Percentiles rank a stretch among this genome's conserved stretches.
Conservation (phyloP, 2,329 filamentous ascomycete species). For the Talaromyces piceae region DNA sequence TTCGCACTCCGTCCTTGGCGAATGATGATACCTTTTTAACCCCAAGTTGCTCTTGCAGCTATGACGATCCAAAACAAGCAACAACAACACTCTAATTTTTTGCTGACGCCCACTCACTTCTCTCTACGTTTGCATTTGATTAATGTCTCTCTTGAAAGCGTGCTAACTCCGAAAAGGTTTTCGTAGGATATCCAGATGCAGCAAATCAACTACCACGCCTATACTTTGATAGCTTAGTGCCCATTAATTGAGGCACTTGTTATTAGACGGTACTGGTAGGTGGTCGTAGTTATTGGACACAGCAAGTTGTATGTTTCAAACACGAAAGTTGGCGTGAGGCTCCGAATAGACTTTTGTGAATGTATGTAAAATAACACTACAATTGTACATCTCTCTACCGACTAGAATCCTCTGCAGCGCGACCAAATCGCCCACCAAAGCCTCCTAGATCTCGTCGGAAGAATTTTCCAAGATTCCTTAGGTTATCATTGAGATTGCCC, state of each 20-base stretch:
- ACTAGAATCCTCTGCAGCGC: slow-evolving; percentile 24
- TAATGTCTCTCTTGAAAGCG: neutral
- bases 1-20: slow-evolving; percentile 22
- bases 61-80: slow-evolving; percentile 54
- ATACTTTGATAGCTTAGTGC: neutral
- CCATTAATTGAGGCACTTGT: too few relatives aligned
- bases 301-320: too few relatives aligned
- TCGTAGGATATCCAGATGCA: neutral
- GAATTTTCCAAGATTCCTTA: slow-evolving; percentile 95
- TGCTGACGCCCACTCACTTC: slow-evolving; percentile 44
- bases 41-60: slow-evolving; percentile 41
- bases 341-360: too few relatives aligned
- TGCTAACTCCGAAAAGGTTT: neutral
- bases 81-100: slow-evolving; percentile 69
- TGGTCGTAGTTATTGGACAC: too few relatives aligned
- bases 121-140: neutral
- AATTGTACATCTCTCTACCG: slow-evolving; percentile 3
- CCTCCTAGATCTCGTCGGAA: slow-evolving; percentile 81
- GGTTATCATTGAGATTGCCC: slow-evolving; percentile 75
- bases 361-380: neutral
- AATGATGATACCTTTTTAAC: slow-evolving; percentile 64
- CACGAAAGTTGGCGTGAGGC: too few relatives aligned
- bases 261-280: too few relatives aligned
- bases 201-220: neutral
- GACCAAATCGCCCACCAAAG: slow-evolving; percentile 64